These are phyloP conservation scores for Starmerella etchellsii DNA, from an alignment of 805 yeast genomes.

Conservation along the genomic window DNA sequence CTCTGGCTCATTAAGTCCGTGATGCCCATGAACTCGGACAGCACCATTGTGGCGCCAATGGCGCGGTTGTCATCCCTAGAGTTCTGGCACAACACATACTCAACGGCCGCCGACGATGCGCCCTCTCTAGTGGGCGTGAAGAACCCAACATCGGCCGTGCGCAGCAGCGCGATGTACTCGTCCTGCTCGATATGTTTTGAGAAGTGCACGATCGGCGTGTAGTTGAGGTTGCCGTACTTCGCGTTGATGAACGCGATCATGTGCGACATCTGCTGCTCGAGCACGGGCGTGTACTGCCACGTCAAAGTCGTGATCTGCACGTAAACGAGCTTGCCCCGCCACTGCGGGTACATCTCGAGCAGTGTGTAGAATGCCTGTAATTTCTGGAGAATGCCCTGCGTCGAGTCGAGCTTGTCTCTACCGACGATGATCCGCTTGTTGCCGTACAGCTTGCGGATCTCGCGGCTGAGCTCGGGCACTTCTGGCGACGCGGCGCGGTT, in stretches of 20 bases:
- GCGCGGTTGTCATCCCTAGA: conserved; percentile 7
- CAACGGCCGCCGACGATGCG: conserved; percentile 89
- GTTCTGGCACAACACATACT: conserved; percentile 71
- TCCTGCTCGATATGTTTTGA: conserved; percentile 78
- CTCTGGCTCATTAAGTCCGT: conserved; percentile 35
- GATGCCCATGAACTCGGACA: conserved; percentile 91
- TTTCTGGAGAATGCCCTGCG: conserved; percentile 88
- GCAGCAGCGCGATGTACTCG: conserved; percentile 75
- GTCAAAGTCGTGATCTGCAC: conserved; percentile 87
- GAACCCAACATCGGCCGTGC: conserved; percentile 82
- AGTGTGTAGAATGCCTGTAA: conserved; percentile 82
- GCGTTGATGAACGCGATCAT: conserved; percentile 72
- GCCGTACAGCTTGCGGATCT: conserved; percentile 39
- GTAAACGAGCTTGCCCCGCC: conserved; percentile 74
- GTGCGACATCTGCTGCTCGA: conserved; percentile 75
- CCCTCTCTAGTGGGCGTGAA: conserved; percentile 91
- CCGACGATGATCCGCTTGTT: conserved; percentile 70
- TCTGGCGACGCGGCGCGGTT: conserved; percentile 40
- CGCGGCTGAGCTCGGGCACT: conserved; percentile 41
- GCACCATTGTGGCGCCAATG: conserved; percentile 45
- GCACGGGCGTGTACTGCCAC: conserved; percentile 41
- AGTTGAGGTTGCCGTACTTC: conserved; percentile 67
- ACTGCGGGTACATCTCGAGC: conserved; percentile 80
- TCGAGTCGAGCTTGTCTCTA: conserved; percentile 81
- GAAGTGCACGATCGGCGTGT: conserved; percentile 82